A percentile compares a stretch with the other conserved stretches of the same genome.
These are phyloP conservation scores for Alternaria arbusti DNA, from an alignment of 2,329 filamentous ascomycete species.

Conservation along the genomic window DNA sequence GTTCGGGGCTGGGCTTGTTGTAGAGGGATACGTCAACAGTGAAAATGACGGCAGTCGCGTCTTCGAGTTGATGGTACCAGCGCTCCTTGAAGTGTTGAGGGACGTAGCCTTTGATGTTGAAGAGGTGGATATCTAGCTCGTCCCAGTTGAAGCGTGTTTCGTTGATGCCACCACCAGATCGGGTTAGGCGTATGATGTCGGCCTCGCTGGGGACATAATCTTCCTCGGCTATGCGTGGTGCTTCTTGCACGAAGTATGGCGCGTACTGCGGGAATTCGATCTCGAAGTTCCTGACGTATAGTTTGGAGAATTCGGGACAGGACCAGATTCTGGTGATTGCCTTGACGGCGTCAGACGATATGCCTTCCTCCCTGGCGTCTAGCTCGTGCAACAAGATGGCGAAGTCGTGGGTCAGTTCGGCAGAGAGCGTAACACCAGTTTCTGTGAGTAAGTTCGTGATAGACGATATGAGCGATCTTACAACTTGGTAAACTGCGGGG, in stretches of 20 bases:
- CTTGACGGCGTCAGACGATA: conserved; percentile 35
- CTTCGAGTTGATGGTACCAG: conserved; percentile 47
- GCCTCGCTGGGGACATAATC: conserved; percentile 43
- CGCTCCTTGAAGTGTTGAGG: conserved; percentile 42
- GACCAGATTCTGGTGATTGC: conserved; percentile 39
- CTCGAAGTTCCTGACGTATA: conserved; percentile 45
- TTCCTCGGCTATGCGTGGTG: conserved; percentile 29
- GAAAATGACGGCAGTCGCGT: conserved; percentile 40
- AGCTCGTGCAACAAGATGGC: conserved; percentile 44
- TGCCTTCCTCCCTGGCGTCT: conserved; percentile 33
- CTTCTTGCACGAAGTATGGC: conserved; percentile 40
- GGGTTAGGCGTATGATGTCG: conserved; percentile 44
- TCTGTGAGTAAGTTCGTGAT: conserved; percentile 46
- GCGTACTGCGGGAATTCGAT: conserved; percentile 47
- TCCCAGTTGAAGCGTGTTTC: conserved; percentile 47
- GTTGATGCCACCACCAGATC: conserved; percentile 37
- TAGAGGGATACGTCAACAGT: conserved; percentile 43
- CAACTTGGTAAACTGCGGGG: conserved; percentile 36
- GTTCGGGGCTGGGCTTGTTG: conserved; percentile 38
- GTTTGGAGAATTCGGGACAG: conserved; percentile 38
- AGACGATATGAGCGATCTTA: conserved; percentile 41
- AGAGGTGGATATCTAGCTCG: conserved; percentile 43
- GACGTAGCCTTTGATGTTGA: conserved; percentile 43
- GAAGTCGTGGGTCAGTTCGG: conserved; percentile 36
- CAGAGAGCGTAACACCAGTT: conserved; percentile 38